Evolutionary conservation across 192 early-diverging fungal species (phyloP), one percentile per base, ranked within the genome.

Genomic region (Rhizophlyctis rosea): DNA sequence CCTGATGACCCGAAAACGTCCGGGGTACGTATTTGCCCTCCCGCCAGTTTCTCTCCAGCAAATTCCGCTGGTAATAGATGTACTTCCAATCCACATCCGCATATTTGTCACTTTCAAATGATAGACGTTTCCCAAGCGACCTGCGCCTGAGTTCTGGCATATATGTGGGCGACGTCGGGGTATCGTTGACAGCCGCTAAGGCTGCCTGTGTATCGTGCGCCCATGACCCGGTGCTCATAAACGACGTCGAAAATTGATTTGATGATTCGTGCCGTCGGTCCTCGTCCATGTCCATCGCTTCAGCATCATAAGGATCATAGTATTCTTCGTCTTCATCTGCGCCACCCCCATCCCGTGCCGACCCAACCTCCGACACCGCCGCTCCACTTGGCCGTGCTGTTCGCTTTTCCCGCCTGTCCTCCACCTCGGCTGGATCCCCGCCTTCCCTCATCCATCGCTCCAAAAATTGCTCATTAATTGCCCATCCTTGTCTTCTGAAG

Each of bases 41-140:
- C 18, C 57, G 74, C 94, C 94, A 98, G 69, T 95, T 88, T 14
- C 56, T 56, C 53, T 90, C 82, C 35, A 96, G 67, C 25, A 65
- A 16, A 25, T 65, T 59, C 33, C 91, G 77, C 55, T 93, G 82
- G 3, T 74, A 63, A 64, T 88, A 96, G 0, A 94, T 56, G 47
- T 73, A 57, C 54, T 80, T 89, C 91, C 91, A 93, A 59, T 91
- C 83, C 44, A 90, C 77, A 21, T 35, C 36, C 2, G 75, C 67
- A 18, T 70, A 18, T 44, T 18, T 44, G 51, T 24, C n/a, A 11
- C 51, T 53, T 16, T 53, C 7, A 11, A 53, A 7, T 7, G 51
- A 28, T 24, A 7, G 51, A n/a, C 28, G 33, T 18, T 9, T 18
- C 13, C n/a, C 28, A 14, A 21, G 18, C n/a, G 21, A 21, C 32